Evolutionary conservation across 2,329 filamentous ascomycete genomes (phyloP).

Genomic region (Byssochlamys sp.): DNA sequence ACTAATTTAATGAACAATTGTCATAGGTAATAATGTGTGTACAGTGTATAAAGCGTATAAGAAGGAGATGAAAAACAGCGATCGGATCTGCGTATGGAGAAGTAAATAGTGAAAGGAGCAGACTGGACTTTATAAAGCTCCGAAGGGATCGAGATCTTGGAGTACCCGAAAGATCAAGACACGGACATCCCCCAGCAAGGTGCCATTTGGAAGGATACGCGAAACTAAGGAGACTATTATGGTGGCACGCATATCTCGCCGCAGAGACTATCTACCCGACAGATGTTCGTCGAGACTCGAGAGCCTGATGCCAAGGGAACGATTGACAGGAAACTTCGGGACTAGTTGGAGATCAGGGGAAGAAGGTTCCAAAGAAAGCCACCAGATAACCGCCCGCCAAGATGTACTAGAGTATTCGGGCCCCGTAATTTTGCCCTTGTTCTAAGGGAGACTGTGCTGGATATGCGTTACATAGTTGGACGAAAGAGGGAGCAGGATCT

Average conservation of each 20-base stretch:
- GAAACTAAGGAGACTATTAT: neutral
- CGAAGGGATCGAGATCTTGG: neutral
- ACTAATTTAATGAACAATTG: neutral
- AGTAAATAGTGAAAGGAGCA: neutral
- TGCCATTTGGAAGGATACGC: neutral
- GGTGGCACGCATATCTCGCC: neutral
- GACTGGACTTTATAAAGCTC: neutral
- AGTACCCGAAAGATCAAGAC: neutral
- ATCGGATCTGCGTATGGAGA: neutral
- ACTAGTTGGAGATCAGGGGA: neutral
- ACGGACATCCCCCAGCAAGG: neutral
- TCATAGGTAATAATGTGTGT: neutral
- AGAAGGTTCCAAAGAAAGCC: neutral
- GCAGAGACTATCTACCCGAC: neutral
- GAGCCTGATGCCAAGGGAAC: neutral
- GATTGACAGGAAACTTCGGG: neutral
- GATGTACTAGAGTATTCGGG: neutral
- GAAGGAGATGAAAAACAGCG: neutral
- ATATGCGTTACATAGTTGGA: neutral
- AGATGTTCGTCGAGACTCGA: neutral
- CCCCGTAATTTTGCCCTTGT: neutral
- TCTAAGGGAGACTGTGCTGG: neutral
- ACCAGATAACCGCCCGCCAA: neutral
- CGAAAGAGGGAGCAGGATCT: neutral
- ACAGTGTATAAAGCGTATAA: too few relatives aligned